Evolutionary conservation across 768 basidiomycete species (phyloP).

Genomic region (Podaxis mareebaensis): DNA sequence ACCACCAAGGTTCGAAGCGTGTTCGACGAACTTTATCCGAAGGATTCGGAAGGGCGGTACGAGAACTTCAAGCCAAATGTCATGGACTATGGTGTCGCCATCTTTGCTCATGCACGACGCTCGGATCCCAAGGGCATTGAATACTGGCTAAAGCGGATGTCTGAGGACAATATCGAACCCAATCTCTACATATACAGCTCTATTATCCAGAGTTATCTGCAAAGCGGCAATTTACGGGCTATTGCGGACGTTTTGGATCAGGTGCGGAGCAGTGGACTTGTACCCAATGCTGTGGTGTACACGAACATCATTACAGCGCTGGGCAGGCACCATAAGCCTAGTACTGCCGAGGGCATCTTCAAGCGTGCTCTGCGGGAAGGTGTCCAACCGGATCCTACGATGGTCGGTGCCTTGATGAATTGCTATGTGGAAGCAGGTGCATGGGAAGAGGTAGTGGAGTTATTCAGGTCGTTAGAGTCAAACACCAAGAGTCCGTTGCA

Average conservation of each 20-base stretch:
- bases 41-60: slow-evolving; percentile 24
- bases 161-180: slow-evolving; percentile 48
- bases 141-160: slow-evolving; percentile 53
- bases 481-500: slow-evolving; percentile 23
- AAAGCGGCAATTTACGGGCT: slow-evolving; percentile 52
- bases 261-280: slow-evolving; percentile 55
- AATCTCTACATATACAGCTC: slow-evolving; percentile 59
- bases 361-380: slow-evolving; percentile 62
- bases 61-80: neutral
- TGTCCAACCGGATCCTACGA: slow-evolving; percentile 58
- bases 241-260: slow-evolving; percentile 52
- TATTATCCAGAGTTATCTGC: slow-evolving; percentile 58
- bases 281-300: slow-evolving; percentile 55
- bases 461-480: slow-evolving; percentile 50
- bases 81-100: slow-evolving; percentile 16
- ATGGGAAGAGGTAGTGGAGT: slow-evolving; percentile 72
- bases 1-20: slow-evolving; percentile 41
- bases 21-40: slow-evolving; percentile 59
- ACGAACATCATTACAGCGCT: slow-evolving; percentile 69
- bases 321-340: slow-evolving; percentile 58
- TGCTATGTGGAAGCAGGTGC: slow-evolving; percentile 80
- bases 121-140: slow-evolving; percentile 51
- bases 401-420: slow-evolving; percentile 76
- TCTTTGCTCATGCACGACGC: slow-evolving; percentile 36
- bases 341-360: slow-evolving; percentile 68